Base-by-base conservation (phyloP, 345 rosid species). In the Punica granatum region DNA sequence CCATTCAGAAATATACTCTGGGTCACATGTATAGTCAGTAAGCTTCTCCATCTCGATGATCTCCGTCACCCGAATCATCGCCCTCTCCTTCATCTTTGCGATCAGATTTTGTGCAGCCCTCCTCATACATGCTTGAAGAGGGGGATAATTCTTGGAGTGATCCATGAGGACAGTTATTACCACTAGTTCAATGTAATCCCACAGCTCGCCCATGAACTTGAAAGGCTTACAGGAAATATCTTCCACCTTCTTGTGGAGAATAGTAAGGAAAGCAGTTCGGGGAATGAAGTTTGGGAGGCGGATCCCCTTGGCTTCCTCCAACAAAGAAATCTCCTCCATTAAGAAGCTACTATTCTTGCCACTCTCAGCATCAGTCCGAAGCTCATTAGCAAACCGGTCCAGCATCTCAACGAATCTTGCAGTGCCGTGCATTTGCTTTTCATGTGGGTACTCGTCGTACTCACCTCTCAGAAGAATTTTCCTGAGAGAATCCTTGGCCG, bases 401-500 rank as follows among this genome's bases (percentile, higher is more conserved):
- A 77, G 63, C 81, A 73, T 81, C 48, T 77, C 79, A n/a, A 48
- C 66, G 30, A 80, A 48, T 13, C 74, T 73, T 10, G 79, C 77
- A 11, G 77, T 15, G 32, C 77, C 70, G 19, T 77, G 78, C 79
- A 81, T 75, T 4, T 61, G 1, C 2, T 61, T 21, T 10, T 84
- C 83, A 4, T 83, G 75, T 0, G 67, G 76, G 28, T 59, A 81
- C 23, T 84, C 87, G 0, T 81, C 78, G 41, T 72, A 81, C 13
- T 87, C 87, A 3, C 86, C 80, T 59, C 78, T 72, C 16, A 82
- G 12, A 5, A 86, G 70, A 14, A 79, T 62, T 31, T 77, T 84
- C 21, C 69, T 25, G 7, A 87, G 67, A 2, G 81, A 83, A 3
- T 84, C 87, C 21, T 78, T 87, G 0, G 63, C 81, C 1, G 76